Evolutionary conservation across 768 basidiomycete species (phyloP).

Genomic region (Suillus subaureus): DNA sequence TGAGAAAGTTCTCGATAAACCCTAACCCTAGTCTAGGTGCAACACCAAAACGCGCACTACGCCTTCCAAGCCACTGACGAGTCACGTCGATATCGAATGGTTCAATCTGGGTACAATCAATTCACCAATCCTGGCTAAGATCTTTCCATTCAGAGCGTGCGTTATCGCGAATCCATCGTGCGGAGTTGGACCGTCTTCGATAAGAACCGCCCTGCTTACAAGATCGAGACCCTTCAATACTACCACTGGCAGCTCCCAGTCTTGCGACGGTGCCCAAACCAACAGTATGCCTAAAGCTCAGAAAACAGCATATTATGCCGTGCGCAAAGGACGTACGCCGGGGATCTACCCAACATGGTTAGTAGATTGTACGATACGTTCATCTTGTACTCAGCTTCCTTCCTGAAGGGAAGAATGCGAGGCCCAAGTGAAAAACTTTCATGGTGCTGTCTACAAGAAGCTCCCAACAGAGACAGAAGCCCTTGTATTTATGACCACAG

Average conservation of each 20-base stretch:
- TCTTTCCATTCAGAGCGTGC: conserved; percentile 4
- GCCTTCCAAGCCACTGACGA: neutral
- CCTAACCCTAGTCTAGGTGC: conserved; percentile 6
- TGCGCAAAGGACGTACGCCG: conserved; percentile 58
- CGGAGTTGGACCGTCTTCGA: neutral
- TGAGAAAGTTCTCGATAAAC: neutral
- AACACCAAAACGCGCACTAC: neutral
- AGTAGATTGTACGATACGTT: conserved; percentile 16
- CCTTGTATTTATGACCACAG: conserved; percentile 49
- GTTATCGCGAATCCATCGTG: conserved; percentile 3
- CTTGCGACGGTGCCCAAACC: neutral
- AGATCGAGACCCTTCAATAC: neutral
- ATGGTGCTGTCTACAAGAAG: conserved; percentile 67
- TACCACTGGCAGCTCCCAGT: neutral
- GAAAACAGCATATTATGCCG: conserved; percentile 70
- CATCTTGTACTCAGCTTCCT: conserved; percentile 1
- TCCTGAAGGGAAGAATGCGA: conserved; percentile 68
- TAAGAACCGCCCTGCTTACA: neutral
- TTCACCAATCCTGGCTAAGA: conserved; percentile 12
- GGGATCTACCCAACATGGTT: conserved; percentile 79
- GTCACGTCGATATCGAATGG: neutral
- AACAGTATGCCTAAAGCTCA: conserved; percentile 37
- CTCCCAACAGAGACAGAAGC: conserved; percentile 62
- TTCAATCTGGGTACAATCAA: conserved; percentile 6
- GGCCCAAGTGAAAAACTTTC: conserved; percentile 65